phyloP scores from a whole-genome alignment of 2,329 filamentous ascomycete genomes.

The Fusarium odoratissimum region DNA sequence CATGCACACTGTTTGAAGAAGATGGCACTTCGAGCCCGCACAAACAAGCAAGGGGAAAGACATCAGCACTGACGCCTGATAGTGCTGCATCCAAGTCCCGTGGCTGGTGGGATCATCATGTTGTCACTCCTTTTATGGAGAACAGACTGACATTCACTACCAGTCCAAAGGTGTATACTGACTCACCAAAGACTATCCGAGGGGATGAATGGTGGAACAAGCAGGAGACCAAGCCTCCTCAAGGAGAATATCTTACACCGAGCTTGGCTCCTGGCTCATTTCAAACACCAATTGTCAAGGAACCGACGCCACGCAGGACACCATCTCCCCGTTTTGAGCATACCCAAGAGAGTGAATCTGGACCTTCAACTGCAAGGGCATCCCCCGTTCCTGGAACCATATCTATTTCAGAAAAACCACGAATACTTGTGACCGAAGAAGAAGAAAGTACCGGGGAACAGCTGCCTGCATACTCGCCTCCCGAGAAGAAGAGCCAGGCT shows the following conservation, averaged over 20 bases:
- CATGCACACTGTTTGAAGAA: slow-evolving; percentile 77
- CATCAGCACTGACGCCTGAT: slow-evolving; percentile 53
- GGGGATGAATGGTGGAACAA: slow-evolving; percentile 55
- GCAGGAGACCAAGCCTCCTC: slow-evolving; percentile 23
- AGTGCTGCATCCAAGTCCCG: slow-evolving; percentile 69
- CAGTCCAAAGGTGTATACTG: slow-evolving; percentile 50
- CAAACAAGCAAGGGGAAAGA: slow-evolving; percentile 54
- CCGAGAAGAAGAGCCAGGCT: slow-evolving; percentile 51
- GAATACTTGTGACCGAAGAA: slow-evolving; percentile 54
- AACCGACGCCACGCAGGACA: slow-evolving; percentile 51
- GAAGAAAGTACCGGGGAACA: slow-evolving; percentile 49
- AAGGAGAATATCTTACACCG: slow-evolving; percentile 30
- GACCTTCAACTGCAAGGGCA: slow-evolving; percentile 36
- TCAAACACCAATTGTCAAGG: slow-evolving; percentile 52
- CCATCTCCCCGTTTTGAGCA: slow-evolving; percentile 46
- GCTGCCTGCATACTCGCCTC: slow-evolving; percentile 68
- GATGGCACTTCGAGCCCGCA: slow-evolving; percentile 62
- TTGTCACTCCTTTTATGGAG: slow-evolving; percentile 75
- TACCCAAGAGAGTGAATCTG: slow-evolving; percentile 17
- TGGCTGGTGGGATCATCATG: slow-evolving; percentile 83
- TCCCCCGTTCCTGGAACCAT: slow-evolving; percentile 25
- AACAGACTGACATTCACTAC: slow-evolving; percentile 56
- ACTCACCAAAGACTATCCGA: slow-evolving; percentile 46
- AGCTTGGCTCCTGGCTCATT: slow-evolving; percentile 31
- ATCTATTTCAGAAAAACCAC: slow-evolving; percentile 52